Percentiles rank a stretch among this genome's conserved stretches.
Conservation (phyloP, 164 flowering plant genomes). For the Tetracentron sinense region DNA sequence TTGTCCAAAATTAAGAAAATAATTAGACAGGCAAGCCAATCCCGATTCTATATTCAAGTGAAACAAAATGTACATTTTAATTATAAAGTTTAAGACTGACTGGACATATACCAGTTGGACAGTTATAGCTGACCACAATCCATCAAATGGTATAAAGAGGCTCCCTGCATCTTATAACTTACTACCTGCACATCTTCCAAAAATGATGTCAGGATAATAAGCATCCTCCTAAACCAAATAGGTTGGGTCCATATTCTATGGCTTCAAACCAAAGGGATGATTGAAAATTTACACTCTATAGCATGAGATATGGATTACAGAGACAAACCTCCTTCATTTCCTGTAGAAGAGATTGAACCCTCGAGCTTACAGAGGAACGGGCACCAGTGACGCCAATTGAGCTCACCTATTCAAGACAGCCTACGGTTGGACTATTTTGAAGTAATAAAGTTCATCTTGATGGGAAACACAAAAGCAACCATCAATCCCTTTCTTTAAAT, state of each 20-base stretch:
- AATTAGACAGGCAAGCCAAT: no score
- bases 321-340: constrained; percentile 78
- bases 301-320: neutral
- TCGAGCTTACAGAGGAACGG: constrained; percentile 56
- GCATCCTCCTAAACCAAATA: neutral
- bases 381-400: constrained; percentile 90
- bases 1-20: no score
- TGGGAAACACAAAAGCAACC: neutral
- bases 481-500: no score
- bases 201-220: neutral
- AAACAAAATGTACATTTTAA: neutral
- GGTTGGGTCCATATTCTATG: neutral
- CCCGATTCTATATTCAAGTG: no score
- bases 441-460: no score
- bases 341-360: constrained; percentile 55
- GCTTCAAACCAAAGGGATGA: neutral
- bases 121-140: neutral
- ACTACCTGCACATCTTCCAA: neutral
- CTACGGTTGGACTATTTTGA: no score
- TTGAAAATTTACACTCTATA: neutral
- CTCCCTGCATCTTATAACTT: no score
- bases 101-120: neutral
- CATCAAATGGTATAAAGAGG: neutral
- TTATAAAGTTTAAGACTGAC: neutral
- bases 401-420: constrained; percentile 88